Evolutionary conservation across 2,329 filamentous ascomycete genomes (phyloP), one percentile per base, ranked within the genome.

Genomic region (Aureobasidium leucospermi): DNA sequence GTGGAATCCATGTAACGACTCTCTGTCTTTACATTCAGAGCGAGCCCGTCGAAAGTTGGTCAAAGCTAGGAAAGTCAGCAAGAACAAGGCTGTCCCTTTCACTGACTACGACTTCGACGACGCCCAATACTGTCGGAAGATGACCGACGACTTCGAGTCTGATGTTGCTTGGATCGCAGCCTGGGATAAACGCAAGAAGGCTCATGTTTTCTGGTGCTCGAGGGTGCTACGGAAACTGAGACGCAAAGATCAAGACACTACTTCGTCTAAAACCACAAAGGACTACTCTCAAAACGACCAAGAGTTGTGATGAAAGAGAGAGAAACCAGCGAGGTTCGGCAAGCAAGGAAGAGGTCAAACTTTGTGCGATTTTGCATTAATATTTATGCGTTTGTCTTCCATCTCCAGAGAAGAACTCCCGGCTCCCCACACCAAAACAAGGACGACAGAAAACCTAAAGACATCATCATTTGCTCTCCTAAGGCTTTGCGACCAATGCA

Each of bases 401-500:
- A 46, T 46, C 9, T 8, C n/a, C n/a, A n/a, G 28, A 34, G 15
- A 19, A 13, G 13, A 55, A 55, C 38, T 34, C n/a, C 39, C 39
- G 51, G 39, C 51, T 55, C 39, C 51, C 49, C 49, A 53, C 49
- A 56, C 16, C 23, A 16, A 56, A 45, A 45, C 41, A 39, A 45
- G 15, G 9, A 56, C n/a, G 45, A 46, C n/a, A 57, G n/a, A 19
- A 46, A 15, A 29, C 51, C 23, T 23, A 34, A 45, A 28, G 23
- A 45, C 29, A 57, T 46, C 42, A 47, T 57, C 31, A 57, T 38
- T 28, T 31, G 10, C 16, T 19, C n/a, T 32, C 9, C 19, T 28
- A 61, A 42, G 45, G 42, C 52, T 56, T 61, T 16, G 59, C 45
- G 39, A 61, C 52, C 53, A 61, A 34, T 13, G 59, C 59, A 39